Base-by-base conservation (phyloP, 805 yeast species). In the Starmerella apicola region DNA sequence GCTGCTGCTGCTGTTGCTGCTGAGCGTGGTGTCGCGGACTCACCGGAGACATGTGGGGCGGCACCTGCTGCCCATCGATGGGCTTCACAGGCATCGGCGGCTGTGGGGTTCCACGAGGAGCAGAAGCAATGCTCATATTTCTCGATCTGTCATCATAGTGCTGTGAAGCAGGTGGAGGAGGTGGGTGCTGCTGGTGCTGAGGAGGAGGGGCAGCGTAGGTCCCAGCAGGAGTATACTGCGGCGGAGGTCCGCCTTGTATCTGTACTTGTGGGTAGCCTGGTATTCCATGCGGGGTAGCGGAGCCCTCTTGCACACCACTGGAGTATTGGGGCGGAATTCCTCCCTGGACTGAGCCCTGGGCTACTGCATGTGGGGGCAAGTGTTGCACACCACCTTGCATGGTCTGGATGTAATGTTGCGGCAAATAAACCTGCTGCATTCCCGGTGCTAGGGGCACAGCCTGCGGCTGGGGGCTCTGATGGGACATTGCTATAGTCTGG, bases 281-380 rank as follows among this genome's bases (percentile, higher is more conserved):
- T n/a, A n/a, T n/a, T n/a, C n/a, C n/a, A n/a, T 27, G 30, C 13
- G 13, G 13, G 13, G 27, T 24, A 13, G 27, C 27, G 17, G 15
- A 6, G 22, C 34, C 34, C 22, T 12, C 24, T 13, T 32, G 34
- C 15, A 15, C 19, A 6, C 34, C 34, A 27, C 30, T 17, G 26
- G 26, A 12, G 26, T 23, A 23, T 8, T 12, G 10, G 7, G 26
- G 10, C 26, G 26, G 26, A 8, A 23, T 23, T 12, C 26, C 26
- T 7, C 32, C 32, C 19, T 29, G 32, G 13, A n/a, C 12, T 8
- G 13, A 8, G 13, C 34, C 34, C 35, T 18, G 24, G 28, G 26
- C 38, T 28, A 39, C 30, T 3, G 23, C 33, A 19, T 34, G 42
- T 16, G 37, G 33, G 16, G 35, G 30, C 35, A 32, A 15, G 12